Evolutionary conservation across 495 filamentous ascomycete species (phyloP), one percentile per base, ranked within the genome.

Genomic region (Tuber aestivum): DNA sequence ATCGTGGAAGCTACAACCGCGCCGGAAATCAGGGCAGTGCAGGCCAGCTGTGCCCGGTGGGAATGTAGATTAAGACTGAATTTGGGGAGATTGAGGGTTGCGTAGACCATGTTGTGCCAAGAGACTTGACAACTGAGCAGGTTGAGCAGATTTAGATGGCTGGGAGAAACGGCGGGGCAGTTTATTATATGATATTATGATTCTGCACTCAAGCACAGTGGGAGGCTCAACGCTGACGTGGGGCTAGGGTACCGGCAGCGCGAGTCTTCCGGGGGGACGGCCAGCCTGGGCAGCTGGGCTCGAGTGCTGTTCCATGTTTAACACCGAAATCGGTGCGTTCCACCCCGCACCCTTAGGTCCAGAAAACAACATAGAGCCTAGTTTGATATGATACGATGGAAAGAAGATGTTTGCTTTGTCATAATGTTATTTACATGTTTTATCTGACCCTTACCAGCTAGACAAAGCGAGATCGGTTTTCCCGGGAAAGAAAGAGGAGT

Each of bases 11-110:
- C 93, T 41, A 93, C 92, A 41, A 92, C 88, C 48, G 89, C 89
- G 37, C 92, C 93, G 0, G 92, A 94, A 8, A 92, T 84, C 9
- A 94, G 85, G 8, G 93, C 93, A 0, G 92, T 93, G 23, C 92
- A 89, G 35, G 89, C 90, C 71, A 97, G 87, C 84, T 95, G 94
- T 4, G 86, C 86, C 77, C 86, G 84, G 68, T 88, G 87, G 27
- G 87, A 87, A 21, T 76, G 56, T 32, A 35, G 56, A 14, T 35
- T 65, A 35, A 65, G 27, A 18, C 35, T 35, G 56, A 65, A 12
- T 27, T 65, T 32, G 16, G 16, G 12, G 56, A 65, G 56, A 18
- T 65, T 65, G 56, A 65, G 14, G 27, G 32, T 18, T 65, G 56
- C 56, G 56, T 65, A 35, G 35, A 27, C 27, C 56, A 65, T 65